Evolutionary conservation across 345 rosid genomes (phyloP).

Genomic region (Eucalyptus regnans): DNA sequence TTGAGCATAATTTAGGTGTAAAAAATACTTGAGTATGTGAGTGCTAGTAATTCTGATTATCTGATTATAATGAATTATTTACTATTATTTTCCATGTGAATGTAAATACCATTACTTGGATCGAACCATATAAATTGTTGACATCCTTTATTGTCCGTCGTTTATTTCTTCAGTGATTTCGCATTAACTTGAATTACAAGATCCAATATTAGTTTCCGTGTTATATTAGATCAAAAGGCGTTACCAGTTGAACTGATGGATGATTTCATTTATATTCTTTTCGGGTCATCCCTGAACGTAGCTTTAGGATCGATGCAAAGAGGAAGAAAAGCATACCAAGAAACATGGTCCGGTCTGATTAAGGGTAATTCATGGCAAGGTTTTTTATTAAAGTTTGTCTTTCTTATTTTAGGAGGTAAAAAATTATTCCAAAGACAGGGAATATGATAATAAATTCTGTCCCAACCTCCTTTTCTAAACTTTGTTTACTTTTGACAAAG

Average conservation of each 20-base stretch:
- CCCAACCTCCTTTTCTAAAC: background rate
- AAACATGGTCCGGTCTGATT: background rate
- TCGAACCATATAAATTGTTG: accelerated
- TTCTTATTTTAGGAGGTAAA: background rate
- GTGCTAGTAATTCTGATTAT: too few species aligned
- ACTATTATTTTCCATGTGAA: too few species aligned
- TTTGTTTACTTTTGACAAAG: background rate
- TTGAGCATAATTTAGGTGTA: accelerated
- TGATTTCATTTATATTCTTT: background rate
- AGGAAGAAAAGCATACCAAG: background rate
- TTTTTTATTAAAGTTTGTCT: background rate
- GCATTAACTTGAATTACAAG: accelerated
- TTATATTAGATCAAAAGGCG: accelerated
- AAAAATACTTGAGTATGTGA: too few species aligned
- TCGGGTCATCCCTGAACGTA: accelerated
- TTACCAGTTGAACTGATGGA: background rate
- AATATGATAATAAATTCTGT: background rate
- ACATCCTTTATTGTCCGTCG: accelerated
- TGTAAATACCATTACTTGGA: too few species aligned
- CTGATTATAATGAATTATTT: too few species aligned
- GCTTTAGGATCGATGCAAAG: background rate
- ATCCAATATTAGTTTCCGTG: accelerated
- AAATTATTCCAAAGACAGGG: background rate
- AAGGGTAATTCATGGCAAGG: background rate
- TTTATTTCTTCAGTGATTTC: too few species aligned